Evolutionary conservation across 345 rosid genomes (phyloP), one percentile per base, ranked within the genome.

Genomic region (Eucalyptus cloeziana): DNA sequence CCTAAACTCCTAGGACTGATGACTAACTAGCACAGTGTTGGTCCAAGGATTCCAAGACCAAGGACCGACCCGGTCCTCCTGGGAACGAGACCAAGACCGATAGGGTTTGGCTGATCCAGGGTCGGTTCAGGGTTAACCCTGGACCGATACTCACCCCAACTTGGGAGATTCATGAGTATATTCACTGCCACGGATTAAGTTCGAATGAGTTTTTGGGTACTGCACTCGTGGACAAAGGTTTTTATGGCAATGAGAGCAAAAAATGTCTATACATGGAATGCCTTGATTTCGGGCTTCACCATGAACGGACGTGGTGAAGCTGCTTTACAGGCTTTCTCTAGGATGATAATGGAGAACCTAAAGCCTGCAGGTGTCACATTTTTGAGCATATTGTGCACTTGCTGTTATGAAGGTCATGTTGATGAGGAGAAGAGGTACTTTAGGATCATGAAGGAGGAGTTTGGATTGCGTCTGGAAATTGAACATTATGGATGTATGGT

Each of bases 61-160:
- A 52, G 10, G 58, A 52, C 2, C 2, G 0, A 52, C 25, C 10
- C 0, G 10, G 58, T 52, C 25, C 2, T 52, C 58, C 0, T 7
- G 2, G 5, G 58, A 52, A 52, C 0, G 2, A 0, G 25, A 52
- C 58, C 0, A 19, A 19, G 0, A 52, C 10, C 0, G 2, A 0
- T 0, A 19, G 25, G 25, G 1, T 52, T 21, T 10, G 25, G 2
- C 0, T 0, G 10, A 21, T 52, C 5, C 1, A 19, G 5, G 0
- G 25, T 52, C 0, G 2, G 58, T 52, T 5, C 0, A 8, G 25
- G 56, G 25, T 19, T 52, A 52, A 52, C 4, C 1, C 0, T 19
- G 0, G 22, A 52, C 10, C 0, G 2, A 52, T 3, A 25, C 25
- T 52, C 5, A 52, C 10, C 58, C 58, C 58, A 7, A 76, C 47